phyloP scores from a whole-genome alignment of 2,329 filamentous ascomycete species.

The Apiospora pterosperma region DNA sequence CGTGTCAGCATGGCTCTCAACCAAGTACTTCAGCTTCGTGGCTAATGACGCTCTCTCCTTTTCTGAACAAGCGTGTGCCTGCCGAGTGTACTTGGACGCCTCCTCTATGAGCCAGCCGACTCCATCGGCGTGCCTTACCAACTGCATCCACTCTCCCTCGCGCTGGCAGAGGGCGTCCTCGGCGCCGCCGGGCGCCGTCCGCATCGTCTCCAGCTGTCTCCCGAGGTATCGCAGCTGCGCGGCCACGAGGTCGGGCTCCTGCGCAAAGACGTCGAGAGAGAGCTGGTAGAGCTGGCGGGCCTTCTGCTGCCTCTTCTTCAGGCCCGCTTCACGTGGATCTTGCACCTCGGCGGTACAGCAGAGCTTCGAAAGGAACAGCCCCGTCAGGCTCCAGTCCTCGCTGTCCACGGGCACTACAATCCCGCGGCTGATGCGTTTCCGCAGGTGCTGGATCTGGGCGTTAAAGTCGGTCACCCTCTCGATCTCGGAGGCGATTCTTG shows the following conservation, averaged over 20 bases:
- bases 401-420: background rate
- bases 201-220: background rate
- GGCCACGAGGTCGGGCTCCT: background rate
- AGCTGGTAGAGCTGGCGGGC: background rate
- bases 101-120: background rate
- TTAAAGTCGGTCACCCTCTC: background rate
- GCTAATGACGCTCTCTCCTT: background rate
- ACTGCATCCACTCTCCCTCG: background rate
- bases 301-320: background rate
- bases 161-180: background rate
- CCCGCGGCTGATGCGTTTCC: background rate
- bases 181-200: background rate
- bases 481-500: background rate
- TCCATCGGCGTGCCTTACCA: background rate
- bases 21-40: background rate
- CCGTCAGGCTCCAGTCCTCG: background rate
- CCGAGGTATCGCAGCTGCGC: background rate
- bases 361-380: background rate
- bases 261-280: background rate
- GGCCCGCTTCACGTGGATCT: too few species aligned
- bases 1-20: background rate
- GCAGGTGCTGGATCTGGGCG: background rate
- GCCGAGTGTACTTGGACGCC: background rate
- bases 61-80: background rate
- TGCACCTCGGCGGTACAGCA: background rate